A percentile compares a stretch with the other conserved stretches of the same genome.
phyloP scores from a whole-genome alignment of 495 filamentous ascomycete genomes.

The Lophium mytilinum region DNA sequence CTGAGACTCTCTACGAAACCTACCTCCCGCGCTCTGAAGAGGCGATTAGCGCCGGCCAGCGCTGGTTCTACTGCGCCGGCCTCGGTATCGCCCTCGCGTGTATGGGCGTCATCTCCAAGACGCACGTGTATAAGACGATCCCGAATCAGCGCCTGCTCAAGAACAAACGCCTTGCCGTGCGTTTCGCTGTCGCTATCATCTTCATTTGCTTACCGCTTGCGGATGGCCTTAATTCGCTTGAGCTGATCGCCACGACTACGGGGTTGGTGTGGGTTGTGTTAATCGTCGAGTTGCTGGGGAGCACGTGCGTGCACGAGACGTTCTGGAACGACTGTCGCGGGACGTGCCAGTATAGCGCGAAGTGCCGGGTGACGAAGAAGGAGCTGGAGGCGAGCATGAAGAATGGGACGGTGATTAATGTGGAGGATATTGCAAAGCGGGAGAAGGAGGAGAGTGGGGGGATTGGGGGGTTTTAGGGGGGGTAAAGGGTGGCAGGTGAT shows the following conservation, averaged over 20 bases:
- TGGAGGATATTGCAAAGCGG: slow-evolving; percentile 33
- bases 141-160: slow-evolving; percentile 40
- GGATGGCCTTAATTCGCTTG: slow-evolving; percentile 38
- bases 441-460: slow-evolving; percentile 22
- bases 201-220: slow-evolving; percentile 44
- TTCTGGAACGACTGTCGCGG: slow-evolving; percentile 31
- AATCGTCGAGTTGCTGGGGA: slow-evolving; percentile 44
- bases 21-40: slow-evolving; percentile 38
- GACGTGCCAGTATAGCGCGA: slow-evolving; percentile 32
- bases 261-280: slow-evolving; percentile 41
- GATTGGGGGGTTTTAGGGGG: neutral
- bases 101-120: slow-evolving; percentile 42
- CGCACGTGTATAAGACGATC: slow-evolving; percentile 39
- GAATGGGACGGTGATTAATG: slow-evolving; percentile 29
- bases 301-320: slow-evolving; percentile 38
- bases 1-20: slow-evolving; percentile 38
- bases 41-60: slow-evolving; percentile 40
- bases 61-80: slow-evolving; percentile 53
- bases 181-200: slow-evolving; percentile 40
- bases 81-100: slow-evolving; percentile 43
- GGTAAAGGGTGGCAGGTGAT: too few relatives aligned
- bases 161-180: slow-evolving; percentile 37
- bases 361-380: slow-evolving; percentile 32
- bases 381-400: slow-evolving; percentile 32
- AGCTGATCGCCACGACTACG: slow-evolving; percentile 43